These are phyloP conservation scores for Boletus reticulatus DNA, from an alignment of 768 basidiomycete genomes.

Conservation along the genomic window DNA sequence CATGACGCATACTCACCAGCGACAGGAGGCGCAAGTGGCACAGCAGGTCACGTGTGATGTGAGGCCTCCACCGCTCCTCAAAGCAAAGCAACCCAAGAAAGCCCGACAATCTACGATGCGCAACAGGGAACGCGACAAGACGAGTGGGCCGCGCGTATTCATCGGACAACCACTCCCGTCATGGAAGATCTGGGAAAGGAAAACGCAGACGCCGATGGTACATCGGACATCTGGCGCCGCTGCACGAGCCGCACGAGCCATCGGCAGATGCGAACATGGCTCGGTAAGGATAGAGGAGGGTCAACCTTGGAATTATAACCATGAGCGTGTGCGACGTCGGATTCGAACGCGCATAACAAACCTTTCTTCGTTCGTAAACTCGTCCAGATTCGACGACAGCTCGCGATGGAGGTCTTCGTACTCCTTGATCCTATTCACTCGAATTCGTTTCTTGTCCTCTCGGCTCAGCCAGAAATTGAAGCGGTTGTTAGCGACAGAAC, in stretches of 20 bases:
- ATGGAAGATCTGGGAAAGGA: conserved; percentile 17
- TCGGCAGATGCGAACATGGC: conserved; percentile 42
- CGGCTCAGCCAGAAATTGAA: conserved; percentile 37
- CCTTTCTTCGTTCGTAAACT: conserved; percentile 53
- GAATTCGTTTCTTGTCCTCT: conserved; percentile 29
- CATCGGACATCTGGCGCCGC: conserved; percentile 14
- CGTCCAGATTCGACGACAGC: conserved; percentile 38
- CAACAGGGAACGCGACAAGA: not conserved
- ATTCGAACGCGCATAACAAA: conserved; percentile 31
- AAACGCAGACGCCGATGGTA: conserved; percentile 14
- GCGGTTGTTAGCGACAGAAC: conserved; percentile 33
- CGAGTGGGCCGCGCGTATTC: conserved; percentile 19
- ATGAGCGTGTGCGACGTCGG: not conserved
- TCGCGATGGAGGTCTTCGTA: conserved; percentile 37
- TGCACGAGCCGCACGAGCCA: conserved; percentile 19
- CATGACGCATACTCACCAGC: conserved; percentile 14
- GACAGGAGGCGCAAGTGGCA: too few species aligned
- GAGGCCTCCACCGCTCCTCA: not conserved
- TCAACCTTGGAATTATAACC: conserved; percentile 32
- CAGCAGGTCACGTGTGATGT: too few species aligned
- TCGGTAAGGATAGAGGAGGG: conserved; percentile 62
- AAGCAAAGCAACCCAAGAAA: not conserved
- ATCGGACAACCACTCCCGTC: conserved; percentile 22
- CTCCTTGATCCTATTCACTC: conserved; percentile 36
- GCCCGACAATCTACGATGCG: not conserved